Evolutionary conservation across 176 grass and related monocot genomes (phyloP), one percentile per base, ranked within the genome.

Genomic region (Oryza longistaminata): DNA sequence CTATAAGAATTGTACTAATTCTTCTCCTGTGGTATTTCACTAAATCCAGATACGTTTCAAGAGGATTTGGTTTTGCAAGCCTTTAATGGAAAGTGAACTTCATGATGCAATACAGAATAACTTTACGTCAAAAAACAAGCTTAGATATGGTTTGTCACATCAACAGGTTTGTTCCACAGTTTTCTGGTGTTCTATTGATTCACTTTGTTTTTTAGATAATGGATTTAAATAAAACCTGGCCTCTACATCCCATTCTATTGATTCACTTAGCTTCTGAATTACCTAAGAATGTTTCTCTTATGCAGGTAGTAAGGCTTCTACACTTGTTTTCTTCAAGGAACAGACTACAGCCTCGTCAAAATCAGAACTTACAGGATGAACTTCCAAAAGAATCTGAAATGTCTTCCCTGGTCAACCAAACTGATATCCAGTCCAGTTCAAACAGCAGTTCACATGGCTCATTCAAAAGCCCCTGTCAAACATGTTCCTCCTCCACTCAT

Each of bases 11-110:
- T 29, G 43, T 52, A 35, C 35, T 86, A 45, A 82, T 82, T 26
- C 2, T 35, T 58, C 60, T 66, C 17, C 35, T 86, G 31, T 58
- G 70, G 0, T 73, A 22, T 67, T 60, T 81, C 53, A 66, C 42
- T 84, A 27, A 70, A 82, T 88, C 62, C 86, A 92, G 86, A 80
- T 92, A 86, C 69, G 67, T 53, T 92, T 88, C 62, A 92, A 86
- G 76, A 88, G 86, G 74, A 92, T 86, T 78, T 92, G 90, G 83
- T 86, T 86, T 88, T 92, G 90, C 74, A 83, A 83, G 68, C 90
- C 90, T 64, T 61, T 88, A 79, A 78, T 76, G 79, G 83, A 88
- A 82, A 19, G 8, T 55, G 83, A 92, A 83, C 83, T 86, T 83
- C 68, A 81, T 45, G 83, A 83, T 66, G 78, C 62, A n/a, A 43